Evolutionary conservation across 2,329 filamentous ascomycete genomes (phyloP), one percentile per base, ranked within the genome.

Genomic region (Fusarium sp.): DNA sequence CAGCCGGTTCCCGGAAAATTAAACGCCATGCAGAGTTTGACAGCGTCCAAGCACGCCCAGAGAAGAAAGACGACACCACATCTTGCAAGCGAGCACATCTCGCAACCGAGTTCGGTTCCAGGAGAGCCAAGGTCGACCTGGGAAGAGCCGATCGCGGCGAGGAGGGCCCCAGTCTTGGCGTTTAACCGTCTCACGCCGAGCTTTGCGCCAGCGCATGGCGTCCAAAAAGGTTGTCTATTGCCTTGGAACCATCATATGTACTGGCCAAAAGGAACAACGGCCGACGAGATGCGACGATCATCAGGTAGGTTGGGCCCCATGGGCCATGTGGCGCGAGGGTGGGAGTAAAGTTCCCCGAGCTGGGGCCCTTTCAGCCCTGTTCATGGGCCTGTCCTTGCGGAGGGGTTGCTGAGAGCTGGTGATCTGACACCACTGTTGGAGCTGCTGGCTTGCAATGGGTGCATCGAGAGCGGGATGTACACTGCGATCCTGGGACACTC

Each of bases 361-460:
- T 36, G 27, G 40, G 40, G 27, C 55, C 25, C 20, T 3, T 49
- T 58, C 55, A 58, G 55, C 55, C 55, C 55, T 49, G 55, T 49
- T 58, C 40, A 34, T 36, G 29, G 55, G 40, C 55, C 38, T 49
- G 18, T 58, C 55, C 55, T 20, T 49, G 55, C 6, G 40, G 55
- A 58, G 40, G 50, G 29, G 40, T 27, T 49, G 29, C 55, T 31
- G 40, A 31, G 54, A 49, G 29, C 25, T 58, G 38, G 40, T 34
- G 55, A 58, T 36, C 18, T 49, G 55, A 49, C 40, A 27, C 40
- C 29, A 58, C 18, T 34, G 29, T 20, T 49, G 27, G 27, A 49
- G 40, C 40, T 10, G 40, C 9, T 27, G 55, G 54, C 54, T 55
- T 55, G 33, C 16, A 16, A 57, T 56, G 53, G 34, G 23, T 42